phyloP scores from a whole-genome alignment of 176 grass and related monocot genomes.

The Oryza australiensis region DNA sequence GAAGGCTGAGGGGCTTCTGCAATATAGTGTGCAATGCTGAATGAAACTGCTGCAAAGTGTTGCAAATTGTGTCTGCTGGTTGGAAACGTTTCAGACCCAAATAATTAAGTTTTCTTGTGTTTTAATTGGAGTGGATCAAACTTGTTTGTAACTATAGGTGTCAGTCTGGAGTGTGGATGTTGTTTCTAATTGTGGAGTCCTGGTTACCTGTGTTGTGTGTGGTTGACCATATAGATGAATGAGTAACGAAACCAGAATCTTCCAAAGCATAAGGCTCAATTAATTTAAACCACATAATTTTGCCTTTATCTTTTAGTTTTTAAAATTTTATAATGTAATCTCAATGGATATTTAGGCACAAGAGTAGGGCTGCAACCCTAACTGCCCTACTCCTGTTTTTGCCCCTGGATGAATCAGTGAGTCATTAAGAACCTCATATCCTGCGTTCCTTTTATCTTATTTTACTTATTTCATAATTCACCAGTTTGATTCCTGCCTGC shows the following conservation, averaged over 20 bases:
- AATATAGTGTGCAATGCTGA: neutral
- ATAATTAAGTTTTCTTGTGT: neutral
- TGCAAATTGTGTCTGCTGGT: neutral
- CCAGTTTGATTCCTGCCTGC: neutral
- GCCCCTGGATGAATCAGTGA: neutral
- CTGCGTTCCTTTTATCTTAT: too few species aligned
- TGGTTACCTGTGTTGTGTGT: neutral
- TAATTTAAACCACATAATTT: too few species aligned
- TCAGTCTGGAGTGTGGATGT: neutral
- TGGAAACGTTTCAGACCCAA: neutral
- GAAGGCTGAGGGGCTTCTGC: neutral
- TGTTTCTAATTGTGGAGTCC: neutral
- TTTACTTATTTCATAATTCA: neutral
- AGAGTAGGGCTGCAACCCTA: too few species aligned
- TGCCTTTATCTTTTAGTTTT: too few species aligned
- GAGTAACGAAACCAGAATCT: too few species aligned
- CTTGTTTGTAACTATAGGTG: neutral
- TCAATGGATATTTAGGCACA: too few species aligned
- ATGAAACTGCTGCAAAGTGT: neutral
- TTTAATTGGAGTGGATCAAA: neutral
- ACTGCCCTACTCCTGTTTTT: too few species aligned
- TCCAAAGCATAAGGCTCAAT: too few species aligned
- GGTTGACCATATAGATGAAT: neutral
- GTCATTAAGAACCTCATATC: neutral
- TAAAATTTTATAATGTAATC: too few species aligned